A percentile compares a stretch with the other conserved stretches of the same genome.
These are phyloP conservation scores for Lactarius hatsudake DNA, from an alignment of 768 basidiomycete genomes.

Conservation along the genomic window DNA sequence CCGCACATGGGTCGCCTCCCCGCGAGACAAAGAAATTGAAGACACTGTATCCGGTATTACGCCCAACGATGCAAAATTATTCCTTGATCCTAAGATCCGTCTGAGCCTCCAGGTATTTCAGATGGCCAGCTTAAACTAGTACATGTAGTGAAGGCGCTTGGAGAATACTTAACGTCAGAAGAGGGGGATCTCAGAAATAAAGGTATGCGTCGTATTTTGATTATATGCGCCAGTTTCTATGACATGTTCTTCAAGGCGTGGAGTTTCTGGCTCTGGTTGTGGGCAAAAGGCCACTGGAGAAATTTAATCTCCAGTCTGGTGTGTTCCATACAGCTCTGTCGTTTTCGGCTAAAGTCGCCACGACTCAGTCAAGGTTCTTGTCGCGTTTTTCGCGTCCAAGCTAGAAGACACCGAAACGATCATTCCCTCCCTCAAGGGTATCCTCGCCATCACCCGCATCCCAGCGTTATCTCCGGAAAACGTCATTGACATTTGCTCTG, in stretches of 20 bases:
- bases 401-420: constrained; percentile 83
- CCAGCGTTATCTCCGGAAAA: constrained; percentile 65
- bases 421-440: constrained; percentile 75
- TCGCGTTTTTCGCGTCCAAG: constrained; percentile 81
- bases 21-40: constrained; percentile 31
- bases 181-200: constrained; percentile 75
- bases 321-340: constrained; percentile 29
- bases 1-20: constrained; percentile 32
- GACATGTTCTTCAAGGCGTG: constrained; percentile 55
- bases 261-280: constrained; percentile 77
- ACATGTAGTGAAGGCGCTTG: constrained; percentile 80
- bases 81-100: constrained; percentile 16
- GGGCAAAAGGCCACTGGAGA: constrained; percentile 52
- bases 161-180: constrained; percentile 84
- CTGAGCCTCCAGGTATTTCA: constrained; percentile 44
- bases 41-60: constrained; percentile 30
- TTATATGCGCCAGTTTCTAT: neutral
- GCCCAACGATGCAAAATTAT: neutral
- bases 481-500: constrained; percentile 52
- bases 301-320: constrained; percentile 83
- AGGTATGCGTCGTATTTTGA: constrained; percentile 45
- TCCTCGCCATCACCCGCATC: constrained; percentile 61
- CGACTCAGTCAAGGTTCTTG: constrained; percentile 75
- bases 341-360: neutral
- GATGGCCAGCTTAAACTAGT: constrained; percentile 59